Percentiles rank a stretch among this genome's conserved stretches.
Evolutionary conservation across 345 rosid species (phyloP).

Genomic region (Theobroma cacao): DNA sequence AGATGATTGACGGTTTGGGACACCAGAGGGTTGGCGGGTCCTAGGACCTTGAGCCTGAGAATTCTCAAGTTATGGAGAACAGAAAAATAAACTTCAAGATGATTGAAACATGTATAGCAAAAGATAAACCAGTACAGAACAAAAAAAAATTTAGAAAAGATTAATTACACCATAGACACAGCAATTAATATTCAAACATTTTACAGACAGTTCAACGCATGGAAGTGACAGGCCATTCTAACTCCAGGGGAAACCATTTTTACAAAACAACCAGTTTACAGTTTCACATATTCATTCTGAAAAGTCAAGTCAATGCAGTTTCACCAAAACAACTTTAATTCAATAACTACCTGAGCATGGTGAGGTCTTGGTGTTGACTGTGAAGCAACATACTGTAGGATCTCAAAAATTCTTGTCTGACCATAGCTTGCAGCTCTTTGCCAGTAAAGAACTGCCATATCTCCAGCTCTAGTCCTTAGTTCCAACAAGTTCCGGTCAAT

Average conservation of each 20-base stretch:
- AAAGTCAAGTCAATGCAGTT: neutral
- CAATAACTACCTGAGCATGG: constrained; percentile 40
- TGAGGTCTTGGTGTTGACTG: constrained; percentile 40
- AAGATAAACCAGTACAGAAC: neutral
- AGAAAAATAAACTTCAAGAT: neutral
- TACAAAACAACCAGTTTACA: neutral
- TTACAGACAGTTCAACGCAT: neutral
- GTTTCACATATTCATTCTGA: neutral
- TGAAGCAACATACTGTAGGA: constrained; percentile 51
- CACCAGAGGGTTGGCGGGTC: constrained; percentile 1
- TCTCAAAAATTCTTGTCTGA: constrained; percentile 47
- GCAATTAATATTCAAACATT: neutral
- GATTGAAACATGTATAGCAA: neutral
- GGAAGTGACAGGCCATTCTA: neutral
- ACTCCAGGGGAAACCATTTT: neutral
- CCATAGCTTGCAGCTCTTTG: constrained; percentile 58
- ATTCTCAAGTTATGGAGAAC: neutral
- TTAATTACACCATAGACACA: neutral
- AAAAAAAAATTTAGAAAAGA: neutral
- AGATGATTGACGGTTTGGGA: constrained; percentile 40
- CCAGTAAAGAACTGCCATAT: constrained; percentile 46
- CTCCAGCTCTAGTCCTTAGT: constrained; percentile 50
- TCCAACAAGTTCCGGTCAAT: constrained; percentile 61
- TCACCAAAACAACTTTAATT: neutral
- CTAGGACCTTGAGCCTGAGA: constrained; percentile 2